Conservation (phyloP, 2,329 filamentous ascomycete species). For the Sporothrix brunneoviolacea region DNA sequence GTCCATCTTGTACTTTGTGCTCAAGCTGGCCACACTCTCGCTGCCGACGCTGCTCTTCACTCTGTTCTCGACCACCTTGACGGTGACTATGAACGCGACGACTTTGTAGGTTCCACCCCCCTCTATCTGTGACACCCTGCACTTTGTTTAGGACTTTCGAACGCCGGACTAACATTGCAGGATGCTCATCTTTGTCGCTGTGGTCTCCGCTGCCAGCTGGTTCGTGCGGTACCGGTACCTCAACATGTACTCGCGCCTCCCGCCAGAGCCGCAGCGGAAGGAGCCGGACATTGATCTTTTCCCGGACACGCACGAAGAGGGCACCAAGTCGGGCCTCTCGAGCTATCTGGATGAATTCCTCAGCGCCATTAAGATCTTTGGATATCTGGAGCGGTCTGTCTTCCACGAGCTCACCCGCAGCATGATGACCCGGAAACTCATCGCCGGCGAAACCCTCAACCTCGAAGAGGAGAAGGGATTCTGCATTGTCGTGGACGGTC, state of each 20-base stretch:
- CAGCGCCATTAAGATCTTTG: slow-evolving; percentile 98
- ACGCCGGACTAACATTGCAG: slow-evolving; percentile 30
- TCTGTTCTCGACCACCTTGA: slow-evolving; percentile 85
- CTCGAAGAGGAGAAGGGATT: slow-evolving; percentile 98
- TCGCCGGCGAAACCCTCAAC: slow-evolving; percentile 90
- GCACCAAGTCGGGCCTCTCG: slow-evolving; percentile 82
- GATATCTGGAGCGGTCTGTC: slow-evolving; percentile 89
- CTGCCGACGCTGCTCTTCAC: slow-evolving; percentile 84
- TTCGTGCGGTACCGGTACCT: slow-evolving; percentile 91
- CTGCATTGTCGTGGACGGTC: slow-evolving; percentile 90
- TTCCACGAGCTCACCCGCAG: slow-evolving; percentile 96
- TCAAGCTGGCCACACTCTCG: slow-evolving; percentile 82
- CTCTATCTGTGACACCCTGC: not conserved
- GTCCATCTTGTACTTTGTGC: slow-evolving; percentile 64
- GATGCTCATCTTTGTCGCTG: slow-evolving; percentile 66
- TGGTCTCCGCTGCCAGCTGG: slow-evolving; percentile 86
- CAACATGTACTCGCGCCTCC: slow-evolving; percentile 92
- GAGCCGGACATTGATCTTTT: slow-evolving; percentile 94
- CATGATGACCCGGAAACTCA: slow-evolving; percentile 96
- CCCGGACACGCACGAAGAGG: slow-evolving; percentile 83
- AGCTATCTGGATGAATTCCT: slow-evolving; percentile 97
- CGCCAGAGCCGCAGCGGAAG: slow-evolving; percentile 90
- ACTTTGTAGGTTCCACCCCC: slow-evolving; percentile 59
- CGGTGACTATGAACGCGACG: slow-evolving; percentile 97
- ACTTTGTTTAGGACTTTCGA: slow-evolving; percentile 17